Conservation (phyloP, 2,329 filamentous ascomycete genomes). For the Alternaria brassicae region DNA sequence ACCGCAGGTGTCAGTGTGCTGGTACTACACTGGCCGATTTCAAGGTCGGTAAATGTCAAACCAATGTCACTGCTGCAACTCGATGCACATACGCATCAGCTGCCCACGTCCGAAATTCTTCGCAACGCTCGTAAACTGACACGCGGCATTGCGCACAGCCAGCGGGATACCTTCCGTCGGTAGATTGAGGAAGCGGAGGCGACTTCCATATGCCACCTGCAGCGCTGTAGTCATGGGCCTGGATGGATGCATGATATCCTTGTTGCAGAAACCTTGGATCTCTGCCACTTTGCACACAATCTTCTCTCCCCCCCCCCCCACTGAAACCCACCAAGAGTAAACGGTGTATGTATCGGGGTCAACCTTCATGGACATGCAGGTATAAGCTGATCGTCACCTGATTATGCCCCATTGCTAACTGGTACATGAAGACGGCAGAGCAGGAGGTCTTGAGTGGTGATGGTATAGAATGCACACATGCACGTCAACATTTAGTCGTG, state of each 20-base stretch:
- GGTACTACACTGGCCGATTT: slow-evolving; percentile 21
- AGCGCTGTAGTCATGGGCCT: slow-evolving; percentile 26
- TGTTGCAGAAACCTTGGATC: slow-evolving; percentile 5
- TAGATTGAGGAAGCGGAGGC: slow-evolving; percentile 29
- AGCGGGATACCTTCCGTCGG: slow-evolving; percentile 39
- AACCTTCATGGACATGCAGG: slow-evolving; percentile 24
- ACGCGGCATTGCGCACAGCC: slow-evolving; percentile 22
- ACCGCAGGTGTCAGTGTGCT: slow-evolving; percentile 13
- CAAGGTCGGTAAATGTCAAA: slow-evolving; percentile 17
- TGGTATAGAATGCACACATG: background rate
- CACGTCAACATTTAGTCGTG: slow-evolving; percentile 9
- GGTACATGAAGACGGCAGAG: background rate
- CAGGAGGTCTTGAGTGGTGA: slow-evolving; percentile 4
- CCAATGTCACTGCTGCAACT: slow-evolving; percentile 17
- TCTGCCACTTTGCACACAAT: slow-evolving; percentile 3
- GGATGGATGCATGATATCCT: slow-evolving; percentile 18
- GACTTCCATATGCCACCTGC: slow-evolving; percentile 17
- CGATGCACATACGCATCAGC: slow-evolving; percentile 16
- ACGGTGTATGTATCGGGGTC: slow-evolving; percentile 19
- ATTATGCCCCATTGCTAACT: background rate
- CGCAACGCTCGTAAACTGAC: slow-evolving; percentile 11
- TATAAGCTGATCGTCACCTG: slow-evolving; percentile 7
- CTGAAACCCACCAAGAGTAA: slow-evolving; percentile 31
- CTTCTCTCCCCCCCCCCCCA: slow-evolving; percentile 19
- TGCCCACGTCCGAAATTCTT: slow-evolving; percentile 17